phyloP scores from a whole-genome alignment of 495 filamentous ascomycete species.

The Aspergillus ellipticus region DNA sequence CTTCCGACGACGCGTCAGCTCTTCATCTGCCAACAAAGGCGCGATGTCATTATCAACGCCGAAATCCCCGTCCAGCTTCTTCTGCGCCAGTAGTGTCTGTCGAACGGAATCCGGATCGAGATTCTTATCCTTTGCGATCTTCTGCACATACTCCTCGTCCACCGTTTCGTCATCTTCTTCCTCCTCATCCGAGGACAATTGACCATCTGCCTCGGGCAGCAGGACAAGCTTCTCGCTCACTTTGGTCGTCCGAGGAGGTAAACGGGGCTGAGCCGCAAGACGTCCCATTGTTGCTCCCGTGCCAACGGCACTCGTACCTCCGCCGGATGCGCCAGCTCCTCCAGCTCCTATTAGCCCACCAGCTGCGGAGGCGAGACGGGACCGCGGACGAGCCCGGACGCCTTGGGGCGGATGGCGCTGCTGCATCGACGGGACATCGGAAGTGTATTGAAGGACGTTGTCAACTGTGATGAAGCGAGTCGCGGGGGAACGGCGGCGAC shows the following conservation, averaged over 20 bases:
- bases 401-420: conserved; percentile 66
- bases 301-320: conserved; percentile 13
- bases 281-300: conserved; percentile 31
- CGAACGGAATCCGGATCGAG: conserved; percentile 38
- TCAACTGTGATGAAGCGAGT: conserved; percentile 93
- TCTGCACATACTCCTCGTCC: conserved; percentile 43
- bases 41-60: conserved; percentile 59
- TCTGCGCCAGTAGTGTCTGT: conserved; percentile 33
- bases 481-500: conserved; percentile 40
- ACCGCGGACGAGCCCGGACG: conserved; percentile 48
- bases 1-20: conserved; percentile 59
- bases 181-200: conserved; percentile 48
- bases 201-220: conserved; percentile 57
- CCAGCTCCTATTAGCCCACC: conserved; percentile 29
- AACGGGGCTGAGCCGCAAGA: conserved; percentile 60
- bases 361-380: conserved; percentile 39
- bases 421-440: conserved; percentile 93
- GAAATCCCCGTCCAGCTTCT: conserved; percentile 46
- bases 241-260: conserved; percentile 85
- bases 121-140: conserved; percentile 33
- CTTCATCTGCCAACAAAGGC: conserved; percentile 79
- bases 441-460: conserved; percentile 89
- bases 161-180: conserved; percentile 47
- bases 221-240: conserved; percentile 92
- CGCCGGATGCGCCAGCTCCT: conserved; percentile 12